phyloP scores from a whole-genome alignment of 2,329 filamentous ascomycete genomes.

The Calonectria hongkongensis region DNA sequence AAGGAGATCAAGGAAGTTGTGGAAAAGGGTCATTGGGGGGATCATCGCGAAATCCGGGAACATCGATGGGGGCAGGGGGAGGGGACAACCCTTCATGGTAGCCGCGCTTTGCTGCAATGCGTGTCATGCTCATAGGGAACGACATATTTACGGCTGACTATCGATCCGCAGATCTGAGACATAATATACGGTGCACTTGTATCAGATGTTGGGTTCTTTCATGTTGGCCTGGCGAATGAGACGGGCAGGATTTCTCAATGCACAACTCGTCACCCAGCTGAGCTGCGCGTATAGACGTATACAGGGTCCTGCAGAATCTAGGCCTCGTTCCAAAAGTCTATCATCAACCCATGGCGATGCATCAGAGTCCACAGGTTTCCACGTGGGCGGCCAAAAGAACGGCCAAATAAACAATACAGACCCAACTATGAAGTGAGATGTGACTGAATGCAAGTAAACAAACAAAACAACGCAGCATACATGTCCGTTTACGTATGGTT shows the following conservation, averaged over 20 bases:
- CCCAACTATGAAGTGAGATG: not conserved
- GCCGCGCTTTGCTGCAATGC: conserved; percentile 19
- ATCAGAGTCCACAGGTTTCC: conserved; percentile 1
- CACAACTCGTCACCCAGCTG: conserved; percentile 16
- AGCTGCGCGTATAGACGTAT: not conserved
- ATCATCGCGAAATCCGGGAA: not conserved
- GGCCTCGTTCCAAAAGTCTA: conserved; percentile 15
- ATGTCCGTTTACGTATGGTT: not conserved
- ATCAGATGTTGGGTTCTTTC: not conserved
- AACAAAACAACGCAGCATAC: conserved; percentile 16
- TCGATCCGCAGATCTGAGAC: conserved; percentile 20
- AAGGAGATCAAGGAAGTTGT: conserved; percentile 12
- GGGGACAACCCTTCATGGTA: not conserved
- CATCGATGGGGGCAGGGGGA: not conserved
- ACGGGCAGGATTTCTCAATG: not conserved
- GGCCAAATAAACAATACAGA: not conserved
- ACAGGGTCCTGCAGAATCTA: conserved; percentile 6
- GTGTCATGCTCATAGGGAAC: conserved; percentile 1
- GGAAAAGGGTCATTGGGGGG: not conserved
- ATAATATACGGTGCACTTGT: conserved; percentile 6
- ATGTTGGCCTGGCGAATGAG: not conserved
- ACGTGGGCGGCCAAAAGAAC: conserved; percentile 12
- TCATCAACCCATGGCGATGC: conserved; percentile 12
- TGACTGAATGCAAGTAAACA: conserved; percentile 19
- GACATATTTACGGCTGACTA: not conserved